A percentile compares a stretch with the other conserved stretches of the same genome.
phyloP scores from a whole-genome alignment of 2,329 filamentous ascomycete species.

The Diaporthe vaccinii region DNA sequence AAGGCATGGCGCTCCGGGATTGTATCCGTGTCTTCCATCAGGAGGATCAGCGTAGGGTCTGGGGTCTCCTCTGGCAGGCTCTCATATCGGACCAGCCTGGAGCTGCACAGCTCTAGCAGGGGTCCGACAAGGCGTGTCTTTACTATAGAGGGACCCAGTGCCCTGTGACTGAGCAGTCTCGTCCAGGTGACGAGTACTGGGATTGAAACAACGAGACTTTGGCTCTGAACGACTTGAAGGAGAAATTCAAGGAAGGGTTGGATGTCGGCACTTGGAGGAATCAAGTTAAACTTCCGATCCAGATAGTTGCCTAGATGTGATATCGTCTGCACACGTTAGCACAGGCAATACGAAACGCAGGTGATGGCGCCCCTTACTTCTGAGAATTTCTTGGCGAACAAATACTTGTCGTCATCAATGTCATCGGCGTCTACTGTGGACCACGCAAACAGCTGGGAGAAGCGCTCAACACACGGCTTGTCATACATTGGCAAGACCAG shows the following conservation, averaged over 20 bases:
- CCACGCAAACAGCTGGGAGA: slow-evolving; percentile 83
- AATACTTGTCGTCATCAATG: slow-evolving; percentile 92
- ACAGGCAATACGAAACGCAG: background rate
- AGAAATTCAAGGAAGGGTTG: slow-evolving; percentile 84
- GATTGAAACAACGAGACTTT: slow-evolving; percentile 93
- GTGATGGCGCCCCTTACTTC: slow-evolving; percentile 70
- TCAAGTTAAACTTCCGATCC: slow-evolving; percentile 78
- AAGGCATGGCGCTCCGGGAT: slow-evolving; percentile 95
- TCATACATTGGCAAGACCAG: slow-evolving; percentile 86
- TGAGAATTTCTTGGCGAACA: slow-evolving; percentile 92
- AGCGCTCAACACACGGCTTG: slow-evolving; percentile 76
- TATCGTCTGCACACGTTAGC: slow-evolving; percentile 72
- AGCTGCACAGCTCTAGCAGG: slow-evolving; percentile 85
- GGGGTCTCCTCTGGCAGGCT: slow-evolving; percentile 84
- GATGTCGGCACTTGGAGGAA: slow-evolving; percentile 75
- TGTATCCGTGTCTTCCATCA: slow-evolving; percentile 95
- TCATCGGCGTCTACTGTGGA: slow-evolving; percentile 83
- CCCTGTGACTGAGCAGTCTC: slow-evolving; percentile 79
- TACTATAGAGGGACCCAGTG: slow-evolving; percentile 75
- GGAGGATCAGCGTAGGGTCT: slow-evolving; percentile 83
- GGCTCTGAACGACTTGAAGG: slow-evolving; percentile 82
- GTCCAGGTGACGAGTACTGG: slow-evolving; percentile 93
- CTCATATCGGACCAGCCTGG: slow-evolving; percentile 89
- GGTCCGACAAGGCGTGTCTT: slow-evolving; percentile 77
- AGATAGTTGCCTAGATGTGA: slow-evolving; percentile 88